Evolutionary conservation across 441 rosid genomes (phyloP).

Genomic region (Croton laevigatus): DNA sequence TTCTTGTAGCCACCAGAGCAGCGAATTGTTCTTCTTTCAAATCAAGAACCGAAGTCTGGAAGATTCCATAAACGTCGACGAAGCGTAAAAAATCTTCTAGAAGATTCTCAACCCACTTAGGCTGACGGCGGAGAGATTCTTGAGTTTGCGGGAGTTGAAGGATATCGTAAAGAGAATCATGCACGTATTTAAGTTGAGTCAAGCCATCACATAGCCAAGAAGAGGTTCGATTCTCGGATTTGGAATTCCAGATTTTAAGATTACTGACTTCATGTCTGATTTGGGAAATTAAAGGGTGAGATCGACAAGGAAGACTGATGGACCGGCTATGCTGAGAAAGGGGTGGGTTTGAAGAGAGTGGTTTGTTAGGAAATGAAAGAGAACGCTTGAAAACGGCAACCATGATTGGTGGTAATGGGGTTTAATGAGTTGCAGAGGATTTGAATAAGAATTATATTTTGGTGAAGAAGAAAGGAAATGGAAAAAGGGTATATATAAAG

Average conservation of each 20-base stretch:
- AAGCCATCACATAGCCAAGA: conserved; percentile 55
- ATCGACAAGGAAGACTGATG: conserved; percentile 60
- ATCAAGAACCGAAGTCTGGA: conserved; percentile 43
- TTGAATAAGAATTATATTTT: neutral
- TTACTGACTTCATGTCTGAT: conserved; percentile 41
- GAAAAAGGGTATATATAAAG: conserved; percentile 12
- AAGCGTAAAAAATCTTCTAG: conserved; percentile 64
- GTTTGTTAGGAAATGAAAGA: conserved; percentile 66
- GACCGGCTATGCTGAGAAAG: conserved; percentile 64
- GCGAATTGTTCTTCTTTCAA: conserved; percentile 68
- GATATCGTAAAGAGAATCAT: conserved; percentile 54
- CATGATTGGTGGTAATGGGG: conserved; percentile 24
- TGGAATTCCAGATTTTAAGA: conserved; percentile 41
- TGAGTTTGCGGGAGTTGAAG: conserved; percentile 72
- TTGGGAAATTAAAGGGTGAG: conserved; percentile 65
- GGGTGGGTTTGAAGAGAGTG: conserved; percentile 34
- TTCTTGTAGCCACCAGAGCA: conserved; percentile 60
- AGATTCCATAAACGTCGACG: conserved; percentile 73
- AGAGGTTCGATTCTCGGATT: conserved; percentile 36
- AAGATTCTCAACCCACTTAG: conserved; percentile 58
- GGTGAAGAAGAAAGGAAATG: conserved; percentile 5
- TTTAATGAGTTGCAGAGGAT: no score
- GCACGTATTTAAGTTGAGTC: conserved; percentile 45
- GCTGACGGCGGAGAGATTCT: conserved; percentile 49
- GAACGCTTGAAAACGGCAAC: conserved; percentile 70